Evolutionary conservation across 73 alveolate species (phyloP).

Genomic region (Tetrahymena thermophila): DNA sequence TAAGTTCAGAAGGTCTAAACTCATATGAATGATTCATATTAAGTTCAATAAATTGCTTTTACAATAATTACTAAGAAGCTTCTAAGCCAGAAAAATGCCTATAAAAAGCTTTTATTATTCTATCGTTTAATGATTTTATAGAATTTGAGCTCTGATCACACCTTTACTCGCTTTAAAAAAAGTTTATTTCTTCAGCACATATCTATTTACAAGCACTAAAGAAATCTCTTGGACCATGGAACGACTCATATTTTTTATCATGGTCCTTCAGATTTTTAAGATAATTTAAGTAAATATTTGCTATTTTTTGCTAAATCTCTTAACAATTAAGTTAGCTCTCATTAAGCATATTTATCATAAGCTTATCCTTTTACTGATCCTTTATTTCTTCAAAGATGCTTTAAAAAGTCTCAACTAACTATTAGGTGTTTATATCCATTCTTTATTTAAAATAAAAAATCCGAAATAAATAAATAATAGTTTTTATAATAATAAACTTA

Average conservation of each 20-base stretch:
- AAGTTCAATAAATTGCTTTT: background rate
- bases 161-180: background rate
- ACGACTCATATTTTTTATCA: background rate
- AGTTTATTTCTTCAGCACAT: background rate
- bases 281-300: background rate
- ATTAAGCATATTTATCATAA: background rate
- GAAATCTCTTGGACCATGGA: background rate
- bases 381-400: background rate
- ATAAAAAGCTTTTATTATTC: constrained; percentile 5
- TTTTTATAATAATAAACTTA: background rate
- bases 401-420: background rate
- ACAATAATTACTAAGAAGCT: background rate
- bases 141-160: background rate
- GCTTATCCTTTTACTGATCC: background rate
- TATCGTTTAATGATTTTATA: background rate
- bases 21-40: background rate
- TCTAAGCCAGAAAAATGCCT: background rate
- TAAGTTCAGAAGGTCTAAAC: background rate
- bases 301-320: background rate
- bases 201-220: background rate
- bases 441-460: background rate
- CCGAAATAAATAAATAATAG: background rate
- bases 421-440: background rate
- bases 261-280: background rate
- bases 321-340: background rate